Base-by-base conservation (phyloP, 2,329 filamentous ascomycete genomes). In the Arachnomyces sp. region DNA sequence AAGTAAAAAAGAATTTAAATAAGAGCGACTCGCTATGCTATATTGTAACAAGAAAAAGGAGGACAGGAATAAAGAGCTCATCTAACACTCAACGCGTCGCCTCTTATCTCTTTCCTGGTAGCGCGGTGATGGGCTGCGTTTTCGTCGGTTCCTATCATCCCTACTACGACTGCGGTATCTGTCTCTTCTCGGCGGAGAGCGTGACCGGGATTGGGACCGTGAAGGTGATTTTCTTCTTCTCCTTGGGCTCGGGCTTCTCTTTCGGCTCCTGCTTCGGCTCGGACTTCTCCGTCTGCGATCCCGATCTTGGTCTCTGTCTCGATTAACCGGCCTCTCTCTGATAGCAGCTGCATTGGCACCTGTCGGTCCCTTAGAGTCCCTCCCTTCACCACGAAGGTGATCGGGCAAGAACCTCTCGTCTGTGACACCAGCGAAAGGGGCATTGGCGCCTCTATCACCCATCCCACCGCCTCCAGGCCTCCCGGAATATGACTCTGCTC, bases 331-430 rank as follows among this genome's bases (percentile, higher is more conserved):
- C 39, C 66, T 54, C 38, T 62, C 55, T 30, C 59, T 59, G 15
- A 72, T 57, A 18, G 51, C 55, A 45, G 61, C 66, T 17, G 67
- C 65, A 57, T 72, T 72, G 6, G 68, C 67, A 28, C 68, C 68
- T 3, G 63, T 69, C 7, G 65, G 63, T 7, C 62, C 63, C 32
- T 46, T 49, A 5, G 54, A 50, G 30, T 36, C 44, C 21, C 44
- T 38, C 7, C 39, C 18, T 6, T 50, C 49, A 28, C 55, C 55
- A 39, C 60, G 54, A 6, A 54, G 51, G 30, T 55, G 56, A 47
- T 71, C 68, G 39, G 68, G 66, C 44, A 68, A 49, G 47, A 70
- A 72, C 35, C 68, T 52, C 43, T 71, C 68, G 42, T 72, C 68
- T 4, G 55, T 62, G 36, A 69, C 51, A 9, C 62, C 66, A 37